A percentile compares a stretch with the other conserved stretches of the same genome.
phyloP scores from a whole-genome alignment of 495 filamentous ascomycete genomes.

The Penicillium robsamsonii region DNA sequence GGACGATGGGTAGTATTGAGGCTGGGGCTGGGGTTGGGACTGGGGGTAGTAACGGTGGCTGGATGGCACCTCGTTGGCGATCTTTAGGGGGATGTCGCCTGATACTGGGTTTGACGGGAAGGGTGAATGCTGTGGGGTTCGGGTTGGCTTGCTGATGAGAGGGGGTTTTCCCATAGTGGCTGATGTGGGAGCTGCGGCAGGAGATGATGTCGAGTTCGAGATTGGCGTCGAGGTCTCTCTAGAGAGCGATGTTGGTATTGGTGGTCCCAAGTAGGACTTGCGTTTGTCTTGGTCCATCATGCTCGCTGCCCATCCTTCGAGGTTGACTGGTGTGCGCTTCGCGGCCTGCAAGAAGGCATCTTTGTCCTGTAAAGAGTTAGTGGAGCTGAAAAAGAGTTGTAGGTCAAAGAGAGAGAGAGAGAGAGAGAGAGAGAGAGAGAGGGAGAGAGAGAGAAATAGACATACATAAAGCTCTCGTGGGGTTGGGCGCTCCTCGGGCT shows the following conservation, averaged over 20 bases:
- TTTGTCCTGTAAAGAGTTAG: conserved; percentile 59
- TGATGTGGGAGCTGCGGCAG: conserved; percentile 15
- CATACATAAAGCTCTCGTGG: conserved; percentile 75
- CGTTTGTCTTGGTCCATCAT: conserved; percentile 90
- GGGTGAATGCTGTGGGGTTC: conserved; percentile 48
- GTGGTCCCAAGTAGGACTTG: conserved; percentile 80
- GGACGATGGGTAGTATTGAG: conserved; percentile 28
- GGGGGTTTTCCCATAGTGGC: conserved; percentile 25
- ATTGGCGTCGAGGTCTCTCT: conserved; percentile 27
- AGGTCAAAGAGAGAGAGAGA: neutral
- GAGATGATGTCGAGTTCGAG: conserved; percentile 20
- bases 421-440: neutral
- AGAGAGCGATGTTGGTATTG: conserved; percentile 45
- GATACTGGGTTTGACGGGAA: conserved; percentile 56
- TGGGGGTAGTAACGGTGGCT: conserved; percentile 26
- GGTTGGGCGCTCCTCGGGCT: conserved; percentile 80
- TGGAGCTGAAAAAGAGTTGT: neutral
- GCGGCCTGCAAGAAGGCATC: conserved; percentile 93
- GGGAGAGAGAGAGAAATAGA: neutral
- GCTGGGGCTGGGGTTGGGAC: conserved; percentile 22
- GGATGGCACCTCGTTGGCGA: conserved; percentile 41
- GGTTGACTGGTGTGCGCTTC: conserved; percentile 87
- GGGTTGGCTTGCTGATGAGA: conserved; percentile 41
- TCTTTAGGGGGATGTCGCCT: conserved; percentile 64
- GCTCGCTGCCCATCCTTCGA: conserved; percentile 84